Evolutionary conservation across 129 eudicot species (phyloP), one percentile per base, ranked within the genome.

Genomic region (Tagetes patula): DNA sequence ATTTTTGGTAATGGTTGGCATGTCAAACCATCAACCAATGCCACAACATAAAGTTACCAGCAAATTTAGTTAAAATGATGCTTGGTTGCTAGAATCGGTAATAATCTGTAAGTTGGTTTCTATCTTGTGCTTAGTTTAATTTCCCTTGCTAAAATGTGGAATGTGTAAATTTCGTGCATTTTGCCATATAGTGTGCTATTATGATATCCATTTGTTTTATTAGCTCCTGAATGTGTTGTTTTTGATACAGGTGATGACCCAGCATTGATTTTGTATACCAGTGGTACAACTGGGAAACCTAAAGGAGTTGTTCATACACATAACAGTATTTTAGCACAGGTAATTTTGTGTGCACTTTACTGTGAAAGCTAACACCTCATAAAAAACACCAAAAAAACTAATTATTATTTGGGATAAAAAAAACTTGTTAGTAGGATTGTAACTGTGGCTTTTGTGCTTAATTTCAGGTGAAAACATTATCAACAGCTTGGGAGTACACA

Each of bases 281-380:
- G 99, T 41, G 99, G 99, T 54, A 95, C 99, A 58, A 95, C 99
- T 41, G 99, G 99, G 20, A 95, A 90, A 81, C 99, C 99, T 48
- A 95, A 94, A 86, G 99, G 99, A 70, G 99, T 82, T 83, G 96
- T 95, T 49, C 97, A 95, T 77, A 95, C 99, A 30, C 99, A 95
- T 69, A 75, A 80, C 76, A 83, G 97, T 66, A 84, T 95, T 56
- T 85, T 95, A 69, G 89, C 96, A 46, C 99, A 90, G 99, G 99
- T 95, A 83, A 75, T 5, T 53, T 63, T 61, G 41, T 32, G 71
- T 69, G 42, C n/a, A 11, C 56, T 68, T 47, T 8, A 67, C 30
- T 55, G 67, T 71, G 60, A n/a, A 47, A 45, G 20, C 5, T 43
- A 67, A 41, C 2, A 75, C 13, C 33, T 41, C 0, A 45, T 54